phyloP scores from a whole-genome alignment of 148 eudicot genomes.

The Mesembryanthemum crystallinum region DNA sequence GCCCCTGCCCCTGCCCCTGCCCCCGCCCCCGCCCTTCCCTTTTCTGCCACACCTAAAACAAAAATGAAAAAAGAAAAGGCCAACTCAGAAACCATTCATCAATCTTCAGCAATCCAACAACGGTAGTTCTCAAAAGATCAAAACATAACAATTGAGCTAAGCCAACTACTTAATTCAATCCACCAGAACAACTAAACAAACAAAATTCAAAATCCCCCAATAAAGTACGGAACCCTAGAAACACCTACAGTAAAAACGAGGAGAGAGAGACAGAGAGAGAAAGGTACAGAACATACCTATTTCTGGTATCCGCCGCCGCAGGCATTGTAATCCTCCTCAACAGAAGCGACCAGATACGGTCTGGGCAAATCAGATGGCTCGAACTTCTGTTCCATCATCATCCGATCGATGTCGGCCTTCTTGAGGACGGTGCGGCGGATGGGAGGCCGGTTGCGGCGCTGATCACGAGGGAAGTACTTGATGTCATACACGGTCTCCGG shows the following conservation, averaged over 20 bases:
- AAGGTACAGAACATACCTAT: not conserved
- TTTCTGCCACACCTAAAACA: no score
- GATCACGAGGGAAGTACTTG: slow-evolving; percentile 79
- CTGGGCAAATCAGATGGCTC: slow-evolving; percentile 50
- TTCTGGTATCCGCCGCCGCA: slow-evolving; percentile 59
- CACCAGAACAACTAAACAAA: not conserved
- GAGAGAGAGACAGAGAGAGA: not conserved
- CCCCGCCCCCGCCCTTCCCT: no score
- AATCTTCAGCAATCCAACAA: not conserved
- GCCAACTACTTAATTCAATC: not conserved
- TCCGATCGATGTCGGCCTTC: slow-evolving; percentile 66
- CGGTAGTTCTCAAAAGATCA: not conserved
- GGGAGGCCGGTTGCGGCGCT: slow-evolving; percentile 83
- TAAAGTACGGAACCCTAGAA: no score
- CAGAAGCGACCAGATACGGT: slow-evolving; percentile 42
- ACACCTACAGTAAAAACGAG: not conserved
- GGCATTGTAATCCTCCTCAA: slow-evolving; percentile 53
- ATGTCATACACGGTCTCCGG: slow-evolving; percentile 79
- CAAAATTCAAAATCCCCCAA: no score
- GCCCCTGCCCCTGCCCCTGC: not conserved
- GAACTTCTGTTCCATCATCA: slow-evolving; percentile 60
- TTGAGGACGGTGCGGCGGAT: slow-evolving; percentile 53
- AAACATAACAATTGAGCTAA: not conserved
- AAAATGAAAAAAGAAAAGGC: no score
- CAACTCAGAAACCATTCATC: not conserved